A percentile compares a stretch with the other conserved stretches of the same genome.
Evolutionary conservation across 2,329 filamentous ascomycete species (phyloP).

Genomic region (Fusarium kyushuense): DNA sequence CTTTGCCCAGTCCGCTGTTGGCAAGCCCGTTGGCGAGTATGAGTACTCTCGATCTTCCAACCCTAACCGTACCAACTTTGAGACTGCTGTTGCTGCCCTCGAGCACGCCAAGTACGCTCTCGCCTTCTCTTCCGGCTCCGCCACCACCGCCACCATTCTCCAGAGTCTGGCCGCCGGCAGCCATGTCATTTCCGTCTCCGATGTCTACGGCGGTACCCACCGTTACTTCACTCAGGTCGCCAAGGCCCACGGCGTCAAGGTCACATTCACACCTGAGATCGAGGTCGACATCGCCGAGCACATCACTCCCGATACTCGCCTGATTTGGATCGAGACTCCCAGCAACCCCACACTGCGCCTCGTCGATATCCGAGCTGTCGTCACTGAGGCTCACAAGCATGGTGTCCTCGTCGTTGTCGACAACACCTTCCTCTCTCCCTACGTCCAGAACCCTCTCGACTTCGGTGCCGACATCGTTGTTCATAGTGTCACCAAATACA

Average conservation of each 20-base stretch:
- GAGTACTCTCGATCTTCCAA: slow-evolving; percentile 96
- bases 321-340: slow-evolving; percentile 95
- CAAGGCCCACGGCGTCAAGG: slow-evolving; percentile 90
- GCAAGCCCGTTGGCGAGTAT: slow-evolving; percentile 86
- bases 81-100: slow-evolving; percentile 88
- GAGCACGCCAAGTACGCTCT: slow-evolving; percentile 94
- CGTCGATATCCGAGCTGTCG: slow-evolving; percentile 91
- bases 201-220: slow-evolving; percentile 98
- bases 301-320: slow-evolving; percentile 88
- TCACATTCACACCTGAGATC: slow-evolving; percentile 94
- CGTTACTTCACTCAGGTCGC: slow-evolving; percentile 99
- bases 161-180: slow-evolving; percentile 91
- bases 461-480: slow-evolving; percentile 97
- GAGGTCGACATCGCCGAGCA: slow-evolving; percentile 87
- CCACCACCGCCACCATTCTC: slow-evolving; percentile 91
- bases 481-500: slow-evolving; percentile 98
- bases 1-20: slow-evolving; percentile 90
- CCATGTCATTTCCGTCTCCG: slow-evolving; percentile 95
- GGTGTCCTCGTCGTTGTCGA: slow-evolving; percentile 98
- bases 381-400: slow-evolving; percentile 83
- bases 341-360: slow-evolving; percentile 94
- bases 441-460: slow-evolving; percentile 95
- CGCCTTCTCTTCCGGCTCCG: slow-evolving; percentile 93
- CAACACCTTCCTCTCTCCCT: slow-evolving; percentile 97
- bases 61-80: slow-evolving; percentile 95